phyloP scores from a whole-genome alignment of 148 eudicot species.

The Amaranthus hypochondriacus region DNA sequence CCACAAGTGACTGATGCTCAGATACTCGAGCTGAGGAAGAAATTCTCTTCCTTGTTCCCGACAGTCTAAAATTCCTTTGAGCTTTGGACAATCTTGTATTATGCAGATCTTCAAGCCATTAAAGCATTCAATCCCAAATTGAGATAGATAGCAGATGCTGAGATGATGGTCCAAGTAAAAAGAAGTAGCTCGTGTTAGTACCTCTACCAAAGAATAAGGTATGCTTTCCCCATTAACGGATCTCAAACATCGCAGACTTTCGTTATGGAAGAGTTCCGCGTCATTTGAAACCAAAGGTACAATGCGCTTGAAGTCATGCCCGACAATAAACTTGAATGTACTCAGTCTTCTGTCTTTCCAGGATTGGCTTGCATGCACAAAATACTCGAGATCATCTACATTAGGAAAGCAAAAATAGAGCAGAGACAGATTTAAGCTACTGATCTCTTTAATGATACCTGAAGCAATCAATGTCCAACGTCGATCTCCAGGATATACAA shows the following conservation, averaged over 20 bases:
- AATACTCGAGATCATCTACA: conserved; percentile 19
- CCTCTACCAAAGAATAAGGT: conserved; percentile 13
- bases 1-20: conserved; percentile 23
- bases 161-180: conserved; percentile 36
- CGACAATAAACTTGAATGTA: conserved; percentile 26
- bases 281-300: conserved; percentile 19
- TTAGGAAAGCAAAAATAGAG: conserved; percentile 25
- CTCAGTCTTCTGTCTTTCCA: conserved; percentile 9
- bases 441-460: conserved; percentile 20
- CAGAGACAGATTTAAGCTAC: conserved; percentile 14
- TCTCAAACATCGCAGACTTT: conserved; percentile 27
- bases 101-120: conserved; percentile 20
- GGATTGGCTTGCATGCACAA: conserved; percentile 18
- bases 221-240: conserved; percentile 31
- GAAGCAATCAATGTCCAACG: conserved; percentile 22
- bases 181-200: conserved; percentile 21
- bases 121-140: conserved; percentile 19
- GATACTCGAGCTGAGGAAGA: conserved; percentile 20
- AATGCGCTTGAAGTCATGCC: conserved; percentile 23
- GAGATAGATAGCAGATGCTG: conserved; percentile 17
- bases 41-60: not conserved
- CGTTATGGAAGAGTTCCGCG: conserved; percentile 15
- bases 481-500: conserved; percentile 29
- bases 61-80: conserved; percentile 1
- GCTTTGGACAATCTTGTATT: conserved; percentile 28